Evolutionary conservation across 1,284 basidiomycete species (phyloP), one percentile per base, ranked within the genome.

Genomic region (Wallemia mellicola): DNA sequence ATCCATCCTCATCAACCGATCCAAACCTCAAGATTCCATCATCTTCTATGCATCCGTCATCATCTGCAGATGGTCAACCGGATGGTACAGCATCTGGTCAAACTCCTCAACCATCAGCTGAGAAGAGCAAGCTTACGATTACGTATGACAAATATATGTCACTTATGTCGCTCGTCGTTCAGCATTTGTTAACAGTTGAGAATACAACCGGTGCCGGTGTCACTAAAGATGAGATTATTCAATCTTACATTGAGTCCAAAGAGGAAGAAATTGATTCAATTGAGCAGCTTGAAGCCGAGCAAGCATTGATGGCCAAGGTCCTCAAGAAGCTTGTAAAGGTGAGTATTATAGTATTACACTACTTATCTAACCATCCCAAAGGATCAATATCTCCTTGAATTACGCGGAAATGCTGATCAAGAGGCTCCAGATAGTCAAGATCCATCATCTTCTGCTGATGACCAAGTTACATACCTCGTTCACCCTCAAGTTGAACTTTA

Each of bases 61-160:
- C 64, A 2, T 64, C 61, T 7, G 60, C 28, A 24, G 28, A 30
- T 30, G 60, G 28, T 27, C 59, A 33, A n/a, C 28, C 27, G 19
- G 17, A 28, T 24, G 59, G 59, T 2, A 59, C 27, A 0, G 28
- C 28, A 32, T 24, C 25, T 59, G 59, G 38, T 28, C 58, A 38
- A 54, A 28, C 56, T 26, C 62, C 61, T 22, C 64, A 68, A 11
- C 61, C 68, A 28, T 65, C 71, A 14, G 62, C 64, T 9, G 74
- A 75, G 59, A 86, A 80, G 73, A 75, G 79, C 68, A 81, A 85
- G 66, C 82, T 91, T 78, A 75, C 84, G 60, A 95, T 99, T 72
- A 86, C 88, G 14, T 85, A 95, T 72, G 91, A 96, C 74, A 81
- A 84, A 66, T 98, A 91, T 72, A 81, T 88, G 74, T 79, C 81